Base-by-base conservation (phyloP, 2,329 filamentous ascomycete genomes). In the Xylariaceae sp. region DNA sequence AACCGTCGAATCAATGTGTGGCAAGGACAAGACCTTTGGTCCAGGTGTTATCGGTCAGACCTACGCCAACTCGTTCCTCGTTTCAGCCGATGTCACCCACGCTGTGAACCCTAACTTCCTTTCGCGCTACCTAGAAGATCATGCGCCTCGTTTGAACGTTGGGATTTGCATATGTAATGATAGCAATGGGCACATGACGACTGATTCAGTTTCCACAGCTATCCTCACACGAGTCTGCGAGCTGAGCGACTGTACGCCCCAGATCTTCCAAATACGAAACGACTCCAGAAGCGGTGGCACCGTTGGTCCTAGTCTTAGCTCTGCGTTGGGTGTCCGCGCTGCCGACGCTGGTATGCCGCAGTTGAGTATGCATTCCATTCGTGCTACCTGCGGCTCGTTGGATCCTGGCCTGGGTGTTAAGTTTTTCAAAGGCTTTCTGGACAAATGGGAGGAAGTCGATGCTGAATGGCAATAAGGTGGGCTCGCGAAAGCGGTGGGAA, bases 101-200 rank as follows among this genome's bases (percentile, higher is more conserved):
- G 91, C 93, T 33, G 89, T 92, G 7, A 93, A 97, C 76, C 94
- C 94, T 53, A 97, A 97, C 77, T 99, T 97, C 78, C 76, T 91
- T 0, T 81, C 81, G 60, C 84, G 83, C 23, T 97, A 97, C 75
- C 85, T 97, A 15, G 82, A 89, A 51, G 87, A 90, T 64, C 94
- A 99, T 74, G 81, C 90, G 2, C 93, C 94, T 1, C 83, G 89
- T 53, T 83, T 99, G 48, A 99, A 99, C 70, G 84, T 94, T 26
- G 94, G 94, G 29, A 81, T 97, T 26, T 84, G 86, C 13, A 81
- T 99, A 32, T 86, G 85, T 39, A 85, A 86, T 18, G 93, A 97
- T 73, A 85, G 86, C 45, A 97, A 97, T 67, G 94, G 91, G 4
- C 91, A 97, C 75, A 96, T 97, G 90, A 96, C 93, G 3, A 97